Evolutionary conservation across 305 asterid genomes (phyloP), one percentile per base, ranked within the genome.

Genomic region (Plantago lanceolata): DNA sequence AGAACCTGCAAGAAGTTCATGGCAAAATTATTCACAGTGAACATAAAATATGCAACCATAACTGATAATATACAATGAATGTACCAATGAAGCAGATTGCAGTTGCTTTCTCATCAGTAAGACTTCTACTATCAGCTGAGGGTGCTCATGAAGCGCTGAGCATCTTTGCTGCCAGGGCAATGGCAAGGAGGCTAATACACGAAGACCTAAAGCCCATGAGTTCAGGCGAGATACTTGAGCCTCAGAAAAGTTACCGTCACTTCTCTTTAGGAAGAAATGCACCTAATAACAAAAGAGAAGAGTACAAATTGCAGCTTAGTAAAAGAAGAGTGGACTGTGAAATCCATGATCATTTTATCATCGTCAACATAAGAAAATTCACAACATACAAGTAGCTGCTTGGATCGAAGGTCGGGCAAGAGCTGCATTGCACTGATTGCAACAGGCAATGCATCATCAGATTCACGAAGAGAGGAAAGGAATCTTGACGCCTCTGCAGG

Each of bases 361-460:
- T 67, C 62, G 66, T 63, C 47, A 4, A 50, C 63, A 69, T 37
- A 37, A 57, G 64, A 73, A 48, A 52, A 68, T 43, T 64, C 65
- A 64, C 59, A 59, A 82, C 91, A 61, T 85, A 93, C 99, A 69
- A 93, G 97, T 73, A 93, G 95, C 88, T 93, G 99, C 75, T 93
- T 93, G 73, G 99, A 87, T 68, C 94, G 83, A 68, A 93, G 95
- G 68, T 85, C 83, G 71, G 99, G 99, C 79, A 93, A 76, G 73
- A 87, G 97, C 82, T 93, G 97, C 99, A 93, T 93, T 70, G 99
- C 96, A 75, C 97, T 84, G 81, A 93, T 90, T 71, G 99, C 99
- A 73, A 90, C 99, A 45, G 99, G 95, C 74, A 93, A 76, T 76
- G 97, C 97, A 80, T 93, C 99, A 61, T 87, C 94, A 75, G 95